A percentile compares a stretch with the other conserved stretches of the same genome.
phyloP scores from a whole-genome alignment of 2,329 filamentous ascomycete genomes.

The Leptosphaerulina australis region DNA sequence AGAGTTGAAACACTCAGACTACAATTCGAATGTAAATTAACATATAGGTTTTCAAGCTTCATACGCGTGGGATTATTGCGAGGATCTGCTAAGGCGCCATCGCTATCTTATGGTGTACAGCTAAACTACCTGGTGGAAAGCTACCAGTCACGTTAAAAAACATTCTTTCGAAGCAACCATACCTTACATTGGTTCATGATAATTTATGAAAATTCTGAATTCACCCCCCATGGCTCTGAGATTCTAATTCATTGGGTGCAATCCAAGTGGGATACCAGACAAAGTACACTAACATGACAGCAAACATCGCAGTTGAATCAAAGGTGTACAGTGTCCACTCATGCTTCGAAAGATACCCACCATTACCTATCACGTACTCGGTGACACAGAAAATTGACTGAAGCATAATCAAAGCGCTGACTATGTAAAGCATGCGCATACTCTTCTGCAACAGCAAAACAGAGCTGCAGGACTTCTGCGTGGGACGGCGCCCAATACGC shows the following conservation, averaged over 20 bases:
- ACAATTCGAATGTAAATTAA: too few species aligned
- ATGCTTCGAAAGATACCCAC: slow-evolving; percentile 50
- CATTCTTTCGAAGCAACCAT: too few species aligned
- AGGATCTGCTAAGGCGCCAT: too few species aligned
- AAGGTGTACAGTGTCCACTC: slow-evolving; percentile 55
- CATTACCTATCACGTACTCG: slow-evolving; percentile 54
- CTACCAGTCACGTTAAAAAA: too few species aligned
- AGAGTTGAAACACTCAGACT: too few species aligned
- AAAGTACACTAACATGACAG: slow-evolving; percentile 44
- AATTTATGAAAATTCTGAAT: too few species aligned
- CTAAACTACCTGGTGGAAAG: too few species aligned
- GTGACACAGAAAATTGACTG: slow-evolving; percentile 56
- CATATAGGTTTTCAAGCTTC: too few species aligned
- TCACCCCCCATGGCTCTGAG: slow-evolving; percentile 9
- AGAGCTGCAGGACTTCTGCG: slow-evolving; percentile 3
- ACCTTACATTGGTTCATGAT: too few species aligned
- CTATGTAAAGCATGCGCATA: slow-evolving; percentile 52
- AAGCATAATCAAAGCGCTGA: slow-evolving; percentile 55
- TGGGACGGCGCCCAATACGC: slow-evolving; percentile 18
- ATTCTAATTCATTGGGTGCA: slow-evolving; percentile 5
- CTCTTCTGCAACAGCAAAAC: slow-evolving; percentile 35
- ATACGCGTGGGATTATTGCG: too few species aligned
- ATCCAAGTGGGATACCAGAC: slow-evolving; percentile 16
- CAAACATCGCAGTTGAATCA: slow-evolving; percentile 52
- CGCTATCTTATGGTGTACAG: too few species aligned